Conservation (phyloP, 208 protist species). For the Crithidia mellificae region DNA sequence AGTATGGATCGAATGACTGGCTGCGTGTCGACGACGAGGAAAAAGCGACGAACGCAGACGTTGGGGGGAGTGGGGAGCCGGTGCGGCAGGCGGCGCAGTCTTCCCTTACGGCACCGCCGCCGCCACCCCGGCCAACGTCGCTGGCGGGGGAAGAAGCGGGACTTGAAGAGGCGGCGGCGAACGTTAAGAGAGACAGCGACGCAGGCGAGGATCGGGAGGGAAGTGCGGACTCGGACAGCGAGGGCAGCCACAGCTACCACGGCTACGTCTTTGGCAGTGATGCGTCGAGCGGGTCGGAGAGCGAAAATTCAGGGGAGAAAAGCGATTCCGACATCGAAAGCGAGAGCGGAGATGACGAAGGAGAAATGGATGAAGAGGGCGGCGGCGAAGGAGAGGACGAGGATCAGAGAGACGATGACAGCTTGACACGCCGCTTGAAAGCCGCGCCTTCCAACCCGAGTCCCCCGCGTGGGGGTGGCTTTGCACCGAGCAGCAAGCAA, state of each 20-base stretch:
- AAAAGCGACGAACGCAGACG: too few relatives aligned
- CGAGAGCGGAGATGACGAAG: neutral
- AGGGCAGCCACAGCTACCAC: constrained; percentile 1
- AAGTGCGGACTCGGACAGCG: neutral
- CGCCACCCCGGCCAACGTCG: too few relatives aligned
- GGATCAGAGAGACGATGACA: neutral
- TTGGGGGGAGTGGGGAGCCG: neutral
- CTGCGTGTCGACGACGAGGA: neutral
- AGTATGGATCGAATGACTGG: neutral
- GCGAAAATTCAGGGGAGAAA: neutral
- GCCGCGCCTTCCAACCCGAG: neutral
- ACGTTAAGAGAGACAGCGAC: neutral
- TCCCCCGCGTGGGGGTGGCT: neutral
- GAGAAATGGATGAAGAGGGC: too few relatives aligned
- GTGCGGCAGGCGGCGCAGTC: neutral
- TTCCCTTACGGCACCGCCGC: too few relatives aligned
- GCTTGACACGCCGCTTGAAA: neutral
- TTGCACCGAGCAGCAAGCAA: neutral
- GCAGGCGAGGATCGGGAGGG: neutral
- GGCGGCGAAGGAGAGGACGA: neutral
- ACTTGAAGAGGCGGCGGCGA: neutral
- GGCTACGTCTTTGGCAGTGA: neutral
- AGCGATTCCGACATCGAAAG: too few relatives aligned
- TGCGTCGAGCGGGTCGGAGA: neutral
- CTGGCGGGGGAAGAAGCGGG: too few relatives aligned